These are phyloP conservation scores for Fusarium sacchari DNA, from an alignment of 2,329 filamentous ascomycete species.

Conservation along the genomic window DNA sequence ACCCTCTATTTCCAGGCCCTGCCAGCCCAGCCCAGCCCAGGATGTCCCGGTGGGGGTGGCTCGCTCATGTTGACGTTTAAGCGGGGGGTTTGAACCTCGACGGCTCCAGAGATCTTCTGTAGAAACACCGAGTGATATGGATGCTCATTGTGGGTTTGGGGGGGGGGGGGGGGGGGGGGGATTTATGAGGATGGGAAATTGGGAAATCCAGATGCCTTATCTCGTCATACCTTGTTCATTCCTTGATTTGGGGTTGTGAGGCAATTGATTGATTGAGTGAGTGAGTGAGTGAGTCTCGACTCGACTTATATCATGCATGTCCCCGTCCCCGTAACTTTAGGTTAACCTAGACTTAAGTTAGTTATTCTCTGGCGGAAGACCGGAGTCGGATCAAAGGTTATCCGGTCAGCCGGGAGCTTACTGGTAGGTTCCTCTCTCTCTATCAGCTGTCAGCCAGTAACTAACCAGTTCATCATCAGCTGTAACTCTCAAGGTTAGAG, in stretches of 20 bases:
- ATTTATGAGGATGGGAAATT: constrained; percentile 1
- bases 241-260: constrained; percentile 6
- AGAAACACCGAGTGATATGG: constrained; percentile 31
- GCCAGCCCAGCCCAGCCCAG: background rate
- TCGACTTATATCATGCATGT: constrained; percentile 6
- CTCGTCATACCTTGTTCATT: background rate
- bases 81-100: constrained; percentile 15
- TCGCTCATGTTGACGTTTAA: constrained; percentile 39
- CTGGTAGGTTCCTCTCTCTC: background rate
- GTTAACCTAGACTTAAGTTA: background rate
- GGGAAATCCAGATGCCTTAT: background rate
- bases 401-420: constrained; percentile 14
- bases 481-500: background rate
- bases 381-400: constrained; percentile 31
- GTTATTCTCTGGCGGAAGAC: background rate
- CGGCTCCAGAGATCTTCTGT: constrained; percentile 10
- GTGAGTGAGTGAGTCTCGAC: background rate
- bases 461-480: too few relatives aligned
- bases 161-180: constrained; percentile 11
- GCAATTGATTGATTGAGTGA: background rate
- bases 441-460: background rate
- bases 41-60: constrained; percentile 39
- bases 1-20: constrained; percentile 21
- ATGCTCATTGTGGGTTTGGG: constrained; percentile 27
- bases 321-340: background rate